These are phyloP conservation scores for Triticum aestivum DNA, from an alignment of 176 grass and related monocot genomes.

Conservation along the genomic window DNA sequence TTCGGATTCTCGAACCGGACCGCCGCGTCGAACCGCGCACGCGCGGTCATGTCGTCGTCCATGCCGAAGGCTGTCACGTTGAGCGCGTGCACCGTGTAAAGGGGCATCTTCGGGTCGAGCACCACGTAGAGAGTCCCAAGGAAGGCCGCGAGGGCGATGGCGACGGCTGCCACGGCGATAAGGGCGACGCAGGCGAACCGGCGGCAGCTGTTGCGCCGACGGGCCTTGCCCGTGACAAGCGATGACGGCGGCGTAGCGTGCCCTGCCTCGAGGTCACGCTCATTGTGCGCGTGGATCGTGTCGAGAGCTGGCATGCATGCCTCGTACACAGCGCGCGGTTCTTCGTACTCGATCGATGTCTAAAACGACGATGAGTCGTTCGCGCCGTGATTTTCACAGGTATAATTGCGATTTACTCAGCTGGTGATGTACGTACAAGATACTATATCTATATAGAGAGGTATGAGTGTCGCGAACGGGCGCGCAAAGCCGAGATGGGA, in stretches of 20 bases:
- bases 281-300: conserved; percentile 13
- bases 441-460: not conserved
- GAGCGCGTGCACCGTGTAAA: conserved; percentile 30
- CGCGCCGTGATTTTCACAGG: not conserved
- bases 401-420: not conserved
- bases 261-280: conserved; percentile 39
- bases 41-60: conserved; percentile 32
- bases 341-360: not conserved
- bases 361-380: not conserved
- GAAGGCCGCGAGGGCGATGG: not conserved
- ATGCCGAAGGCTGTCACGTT: conserved; percentile 26
- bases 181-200: not conserved
- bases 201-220: not conserved
- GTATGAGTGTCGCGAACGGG: not conserved
- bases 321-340: not conserved
- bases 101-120: conserved; percentile 49
- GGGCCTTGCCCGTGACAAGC: not conserved
- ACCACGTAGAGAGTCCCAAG: conserved; percentile 16
- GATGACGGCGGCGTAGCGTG: not conserved
- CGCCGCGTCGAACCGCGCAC: conserved; percentile 28
- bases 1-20: conserved; percentile 51
- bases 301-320: not conserved
- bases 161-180: not conserved
- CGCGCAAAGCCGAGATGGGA: too few relatives aligned
- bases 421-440: not conserved